Evolutionary conservation across 805 yeast species (phyloP), one percentile per base, ranked within the genome.

Genomic region (Saccharomyces eubayanus): DNA sequence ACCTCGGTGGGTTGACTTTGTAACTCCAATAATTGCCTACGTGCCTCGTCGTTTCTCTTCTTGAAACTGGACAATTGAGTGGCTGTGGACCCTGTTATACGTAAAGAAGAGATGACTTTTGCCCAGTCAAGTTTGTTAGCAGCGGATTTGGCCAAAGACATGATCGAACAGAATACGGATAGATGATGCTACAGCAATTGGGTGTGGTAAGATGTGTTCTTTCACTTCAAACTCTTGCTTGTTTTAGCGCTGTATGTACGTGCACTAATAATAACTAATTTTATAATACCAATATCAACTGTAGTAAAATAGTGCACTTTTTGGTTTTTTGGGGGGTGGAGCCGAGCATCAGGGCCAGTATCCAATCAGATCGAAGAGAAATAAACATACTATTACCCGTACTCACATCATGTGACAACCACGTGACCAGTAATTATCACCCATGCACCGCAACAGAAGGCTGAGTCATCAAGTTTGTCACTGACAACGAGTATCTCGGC

Each of bases 1-100:
- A 94, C 89, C 43, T 76, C 77, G 55, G 89, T 78, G 59, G 90
- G 75, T 75, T 89, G 92, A 61, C 79, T 76, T 70, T 83, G 77
- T 64, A 92, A 79, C 59, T 83, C 85, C 63, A 79, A 75, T 65
- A 88, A 77, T 66, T 80, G 81, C 77, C 89, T 85, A 79, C 90
- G 87, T 64, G 98, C 98, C 73, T 94, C 98, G 69, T 94, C 99
- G 74, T 90, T 86, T 82, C 99, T 89, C 88, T 94, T 92, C 77
- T 91, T 91, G 86, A 94, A 94, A 30, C 96, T 81, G 52, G 94
- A 82, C 72, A 94, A 78, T 47, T 96, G 82, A 52, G 87, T 70
- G 56, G 96, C 96, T 58, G 99, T 94, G 69, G 84, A 76, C 59
- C 99, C 99, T 57, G 96, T 83, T 70, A 94, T 81, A 56, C 97